Evolutionary conservation across 345 rosid genomes (phyloP), one percentile per base, ranked within the genome.

Genomic region (Moricandia arvensis): DNA sequence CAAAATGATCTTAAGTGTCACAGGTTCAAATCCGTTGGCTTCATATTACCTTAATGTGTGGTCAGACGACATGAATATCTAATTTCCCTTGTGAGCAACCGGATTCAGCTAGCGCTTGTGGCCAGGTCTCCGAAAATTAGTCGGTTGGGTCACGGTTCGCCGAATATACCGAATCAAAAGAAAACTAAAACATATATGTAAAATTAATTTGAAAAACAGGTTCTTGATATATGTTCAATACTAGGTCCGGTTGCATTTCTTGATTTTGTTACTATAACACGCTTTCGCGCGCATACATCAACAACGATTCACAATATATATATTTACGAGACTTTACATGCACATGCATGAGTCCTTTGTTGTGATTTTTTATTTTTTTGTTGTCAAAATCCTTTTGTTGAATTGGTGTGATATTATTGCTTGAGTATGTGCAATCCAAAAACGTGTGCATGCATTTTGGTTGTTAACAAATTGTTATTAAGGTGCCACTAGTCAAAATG

Each of bases 401-500:
- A 54, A 54, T 9, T 34, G 58, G 55, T 74, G 49, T 33, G 5
- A 55, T 29, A 13, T 13, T 29, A 6, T 4, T 43, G 30, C 10
- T 18, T 4, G 24, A 11, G 31, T 11, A 13, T 43, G 15, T 13
- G 51, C 45, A 11, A 0, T 11, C 7, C 1, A 41, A 43, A 4
- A 43, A 3, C 2, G 29, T 27, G 4, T 10, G 11, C 43, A 16
- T 58, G 47, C 9, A 38, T 7, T 37, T 35, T 30, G 18, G 47
- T 17, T 57, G 57, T 73, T 38, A 10, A 38, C 8, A 10, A 38
- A 13, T 55, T 55, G 10, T 31, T 33, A 6, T 3, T 1, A 72
- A 7, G 17, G 66, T 30, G n/a, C 37, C 58, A 66, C 15, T 33
- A 59, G 79, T 66, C 74, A 75, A 68, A 49, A 45, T 49, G 68